phyloP scores from a whole-genome alignment of 108 stramenopile species.

The Skeletonema potamos region DNA sequence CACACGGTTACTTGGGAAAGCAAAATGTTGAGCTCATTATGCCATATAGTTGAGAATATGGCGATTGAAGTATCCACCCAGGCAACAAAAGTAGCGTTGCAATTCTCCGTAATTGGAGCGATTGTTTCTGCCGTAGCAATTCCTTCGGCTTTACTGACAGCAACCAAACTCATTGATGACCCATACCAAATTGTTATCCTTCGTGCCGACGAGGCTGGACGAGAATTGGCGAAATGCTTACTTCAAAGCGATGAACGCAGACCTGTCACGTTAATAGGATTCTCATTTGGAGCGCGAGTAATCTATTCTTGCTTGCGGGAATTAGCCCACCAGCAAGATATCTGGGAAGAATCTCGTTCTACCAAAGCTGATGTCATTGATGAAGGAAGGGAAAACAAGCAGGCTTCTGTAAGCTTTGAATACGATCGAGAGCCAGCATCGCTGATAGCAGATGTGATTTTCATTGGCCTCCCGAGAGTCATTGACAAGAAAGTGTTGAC shows the following conservation, averaged over 20 bases:
- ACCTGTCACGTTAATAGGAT: constrained; percentile 91
- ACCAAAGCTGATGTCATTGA: constrained; percentile 2
- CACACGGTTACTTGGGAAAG: constrained; percentile 73
- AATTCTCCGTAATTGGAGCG: constrained; percentile 54
- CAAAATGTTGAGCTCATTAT: constrained; percentile 46
- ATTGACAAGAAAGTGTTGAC: constrained; percentile 51
- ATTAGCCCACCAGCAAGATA: constrained; percentile 64
- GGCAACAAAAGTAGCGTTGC: constrained; percentile 52
- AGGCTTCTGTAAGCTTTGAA: constrained; percentile 13
- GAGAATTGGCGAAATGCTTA: constrained; percentile 76
- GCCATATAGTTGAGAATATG: constrained; percentile 53
- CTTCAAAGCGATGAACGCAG: constrained; percentile 63
- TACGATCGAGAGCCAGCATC: constrained; percentile 66
- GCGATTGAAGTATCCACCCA: constrained; percentile 48
- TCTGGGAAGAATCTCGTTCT: constrained; percentile 54
- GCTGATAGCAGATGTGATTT: constrained; percentile 83
- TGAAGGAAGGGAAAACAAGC: constrained; percentile 16
- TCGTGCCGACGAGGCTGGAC: constrained; percentile 86
- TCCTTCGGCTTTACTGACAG: constrained; percentile 55
- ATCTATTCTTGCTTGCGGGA: constrained; percentile 82
- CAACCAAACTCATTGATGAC: constrained; percentile 72
- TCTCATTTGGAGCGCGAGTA: constrained; percentile 88
- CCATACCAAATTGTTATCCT: constrained; percentile 73
- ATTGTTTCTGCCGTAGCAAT: constrained; percentile 58
- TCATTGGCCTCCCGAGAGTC: constrained; percentile 63